phyloP scores from a whole-genome alignment of 805 yeast genomes.

The Saccharomycopsis microspora region DNA sequence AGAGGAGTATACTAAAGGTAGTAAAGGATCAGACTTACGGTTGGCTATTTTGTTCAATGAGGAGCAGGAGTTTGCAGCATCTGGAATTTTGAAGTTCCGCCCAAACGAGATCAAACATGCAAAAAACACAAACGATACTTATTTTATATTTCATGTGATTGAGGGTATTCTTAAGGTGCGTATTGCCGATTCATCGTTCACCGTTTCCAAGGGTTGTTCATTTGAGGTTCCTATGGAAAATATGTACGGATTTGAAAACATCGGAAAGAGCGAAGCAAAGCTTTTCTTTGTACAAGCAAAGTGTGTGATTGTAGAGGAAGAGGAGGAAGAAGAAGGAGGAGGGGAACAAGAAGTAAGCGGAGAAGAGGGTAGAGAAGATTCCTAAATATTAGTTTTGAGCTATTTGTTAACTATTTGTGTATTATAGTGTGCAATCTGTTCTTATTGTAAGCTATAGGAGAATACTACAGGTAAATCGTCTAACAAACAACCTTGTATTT shows the following conservation, averaged over 20 bases:
- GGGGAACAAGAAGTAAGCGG: background rate
- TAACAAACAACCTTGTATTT: too few relatives aligned
- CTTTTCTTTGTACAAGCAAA: constrained; percentile 69
- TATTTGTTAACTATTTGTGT: too few relatives aligned
- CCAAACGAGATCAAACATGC: constrained; percentile 46
- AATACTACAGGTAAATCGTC: too few relatives aligned
- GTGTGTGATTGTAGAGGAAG: constrained; percentile 20
- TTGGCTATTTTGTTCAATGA: constrained; percentile 55
- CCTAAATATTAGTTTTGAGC: too few relatives aligned
- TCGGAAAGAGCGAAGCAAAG: constrained; percentile 41
- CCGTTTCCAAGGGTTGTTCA: constrained; percentile 61
- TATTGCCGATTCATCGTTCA: constrained; percentile 44
- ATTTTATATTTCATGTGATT: constrained; percentile 65
- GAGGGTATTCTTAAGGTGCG: constrained; percentile 62
- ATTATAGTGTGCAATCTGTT: too few relatives aligned
- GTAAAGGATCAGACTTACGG: constrained; percentile 39
- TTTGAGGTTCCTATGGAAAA: constrained; percentile 76
- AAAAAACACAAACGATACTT: constrained; percentile 51
- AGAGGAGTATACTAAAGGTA: constrained; percentile 31
- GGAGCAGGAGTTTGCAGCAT: constrained; percentile 53
- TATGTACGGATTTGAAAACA: constrained; percentile 55
- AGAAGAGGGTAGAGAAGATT: too few relatives aligned
- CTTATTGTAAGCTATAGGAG: too few relatives aligned
- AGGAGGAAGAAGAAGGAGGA: constrained; percentile 6
- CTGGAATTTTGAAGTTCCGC: constrained; percentile 64